Base-by-base conservation (phyloP, 192 early-diverging fungal species). In the Thamnidium elegans region DNA sequence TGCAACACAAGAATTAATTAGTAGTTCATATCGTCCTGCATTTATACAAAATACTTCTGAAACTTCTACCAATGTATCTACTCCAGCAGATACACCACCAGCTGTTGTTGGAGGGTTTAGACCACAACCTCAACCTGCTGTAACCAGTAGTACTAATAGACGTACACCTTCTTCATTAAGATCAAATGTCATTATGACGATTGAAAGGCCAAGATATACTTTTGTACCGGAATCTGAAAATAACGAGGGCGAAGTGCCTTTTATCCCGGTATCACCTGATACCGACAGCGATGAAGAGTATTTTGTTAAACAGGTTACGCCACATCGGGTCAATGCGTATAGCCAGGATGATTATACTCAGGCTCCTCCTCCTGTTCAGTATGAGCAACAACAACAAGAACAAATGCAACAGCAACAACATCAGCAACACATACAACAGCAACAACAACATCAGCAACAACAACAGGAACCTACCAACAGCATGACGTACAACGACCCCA, bases 241-340 rank as follows among this genome's bases (percentile, higher is more conserved):
- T 17, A 20, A 36, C 6, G 58, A 59, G 21, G 58, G 36, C 13
- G 43, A 20, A 23, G 43, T 39, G 20, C 32, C 10, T 7, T 59
- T 59, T 59, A 23, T 59, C 39, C 58, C 58, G 7, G 58, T 59
- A 42, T 59, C 58, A 23, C 58, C 58, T 45, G 58, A 59, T 30
- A 44, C 42, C 13, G 58, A 59, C 44, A 45, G 43, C 26, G 58
- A 59, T 45, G 43, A 59, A 42, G 58, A 58, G 6, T 59, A 45
- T 23, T 59, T 59, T 44, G 20, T 7, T 23, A 45, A 17, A 17
- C 58, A 36, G n/a, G 39, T 11, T 23, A 9, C 3, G 4, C 46
- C 46, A n/a, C 15, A 17, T 48, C 13, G 15, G 1, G 13, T 13
- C 3, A 48, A 19, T 48, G 13, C 6, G 13, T 19, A 14, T 48